Conservation (phyloP, 441 rosid genomes). For the Pelargonium fulgidum region DNA sequence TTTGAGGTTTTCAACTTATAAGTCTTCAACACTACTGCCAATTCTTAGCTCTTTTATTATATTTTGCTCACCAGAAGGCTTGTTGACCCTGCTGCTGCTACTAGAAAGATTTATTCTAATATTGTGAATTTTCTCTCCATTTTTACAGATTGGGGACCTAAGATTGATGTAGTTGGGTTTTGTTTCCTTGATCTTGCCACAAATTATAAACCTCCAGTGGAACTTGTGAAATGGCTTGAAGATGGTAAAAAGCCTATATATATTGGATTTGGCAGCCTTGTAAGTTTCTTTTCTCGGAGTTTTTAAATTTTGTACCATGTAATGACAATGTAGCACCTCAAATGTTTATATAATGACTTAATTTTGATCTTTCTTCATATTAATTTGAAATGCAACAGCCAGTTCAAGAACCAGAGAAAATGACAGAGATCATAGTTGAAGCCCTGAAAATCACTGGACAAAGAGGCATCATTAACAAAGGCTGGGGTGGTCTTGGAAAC, state of each 20-base stretch:
- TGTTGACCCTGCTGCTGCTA: too few species aligned
- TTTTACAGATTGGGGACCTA: constrained; percentile 48
- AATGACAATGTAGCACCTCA: neutral
- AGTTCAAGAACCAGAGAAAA: constrained; percentile 42
- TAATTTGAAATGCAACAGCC: constrained; percentile 32
- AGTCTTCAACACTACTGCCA: too few species aligned
- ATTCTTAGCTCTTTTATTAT: too few species aligned
- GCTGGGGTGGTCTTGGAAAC: constrained; percentile 60
- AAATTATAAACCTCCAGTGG: constrained; percentile 40
- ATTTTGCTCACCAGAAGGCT: too few species aligned
- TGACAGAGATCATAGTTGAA: constrained; percentile 45
- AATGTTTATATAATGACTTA: neutral
- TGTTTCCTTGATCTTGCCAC: constrained; percentile 55
- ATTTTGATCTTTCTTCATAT: constrained; percentile 1
- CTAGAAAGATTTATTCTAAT: too few species aligned
- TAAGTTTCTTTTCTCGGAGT: constrained; percentile 27
- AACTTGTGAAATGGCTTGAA: constrained; percentile 40
- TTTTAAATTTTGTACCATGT: neutral
- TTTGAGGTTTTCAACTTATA: too few species aligned
- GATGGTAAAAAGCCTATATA: constrained; percentile 42
- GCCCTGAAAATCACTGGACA: constrained; percentile 41
- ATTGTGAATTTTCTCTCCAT: neutral
- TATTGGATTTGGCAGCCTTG: constrained; percentile 56
- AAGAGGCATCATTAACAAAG: constrained; percentile 54
- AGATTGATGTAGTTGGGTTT: constrained; percentile 46